Base-by-base conservation (phyloP, 2,329 filamentous ascomycete species). In the Verticillium tricorpus region DNA sequence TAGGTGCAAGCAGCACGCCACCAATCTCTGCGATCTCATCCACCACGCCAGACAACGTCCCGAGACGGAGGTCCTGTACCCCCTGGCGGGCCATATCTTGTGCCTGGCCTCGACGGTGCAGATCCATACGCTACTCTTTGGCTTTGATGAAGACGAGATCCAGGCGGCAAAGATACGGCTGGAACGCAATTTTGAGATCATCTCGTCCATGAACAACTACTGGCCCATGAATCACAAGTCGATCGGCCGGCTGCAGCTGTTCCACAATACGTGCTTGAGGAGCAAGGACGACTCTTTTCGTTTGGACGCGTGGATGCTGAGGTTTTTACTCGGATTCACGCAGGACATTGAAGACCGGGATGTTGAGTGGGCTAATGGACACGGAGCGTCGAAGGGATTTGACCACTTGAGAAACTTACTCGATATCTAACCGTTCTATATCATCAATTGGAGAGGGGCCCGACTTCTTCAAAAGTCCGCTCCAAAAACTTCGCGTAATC, bases 21-120 rank as follows among this genome's bases (percentile, higher is more conserved):
- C 72, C 0, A 69, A 67, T 0, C 71, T 80, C 6, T 79, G 67
- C 74, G 65, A 74, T 72, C 50, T 81, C 17, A 69, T 81, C 12
- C 76, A 78, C 60, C 69, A 69, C 5, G 71, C 77, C 11, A 70
- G 73, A n/a, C 69, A 70, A 11, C 71, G 69, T 6, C 64, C 74
- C 5, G 67, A 72, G 40, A 77, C 74, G 60, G 74, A 79, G 40
- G 74, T 76, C 5, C 70, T 74, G 31, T 81, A 80, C 61, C 73
- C 71, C 3, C 76, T 80, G 69, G 75, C 80, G 1, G 78, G 76
- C 0, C 79, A 82, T 65, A 76, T 80, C 31, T 68, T 80, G 5
- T 75, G 80, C 8, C 76, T 82, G 35, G 72, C 78, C 1, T 81
- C 78, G 1, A 79, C 79, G 0, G 72, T 81, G 0, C 75, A 80